phyloP scores from a whole-genome alignment of 106 monocot species.

The Agapanthus africanus region DNA sequence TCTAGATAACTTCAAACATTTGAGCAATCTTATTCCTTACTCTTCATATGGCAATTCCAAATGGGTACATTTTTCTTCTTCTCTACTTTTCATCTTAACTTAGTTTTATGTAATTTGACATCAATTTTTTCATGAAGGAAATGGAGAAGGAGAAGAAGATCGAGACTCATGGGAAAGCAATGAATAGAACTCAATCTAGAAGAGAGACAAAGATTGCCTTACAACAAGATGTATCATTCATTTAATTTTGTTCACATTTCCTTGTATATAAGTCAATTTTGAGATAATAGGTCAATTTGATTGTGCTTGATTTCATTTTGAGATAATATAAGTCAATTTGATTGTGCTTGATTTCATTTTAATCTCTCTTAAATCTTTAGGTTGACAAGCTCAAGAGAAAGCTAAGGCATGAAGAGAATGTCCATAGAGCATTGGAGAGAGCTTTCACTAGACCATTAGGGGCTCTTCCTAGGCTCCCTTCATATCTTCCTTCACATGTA shows the following conservation, averaged over 20 bases:
- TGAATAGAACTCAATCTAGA: slow-evolving; percentile 29
- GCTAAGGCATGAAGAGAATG: slow-evolving; percentile 81
- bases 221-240: slow-evolving; percentile 59
- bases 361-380: slow-evolving; percentile 24
- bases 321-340: background rate
- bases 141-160: slow-evolving; percentile 53
- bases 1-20: background rate
- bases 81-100: too few relatives aligned
- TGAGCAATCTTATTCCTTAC: background rate
- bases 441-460: slow-evolving; percentile 83
- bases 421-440: slow-evolving; percentile 82
- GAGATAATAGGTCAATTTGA: background rate
- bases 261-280: too few relatives aligned
- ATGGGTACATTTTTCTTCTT: too few relatives aligned
- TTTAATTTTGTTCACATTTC: background rate
- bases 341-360: background rate
- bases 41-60: slow-evolving; percentile 14
- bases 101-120: background rate
- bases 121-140: slow-evolving; percentile 10
- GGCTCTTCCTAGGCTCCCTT: slow-evolving; percentile 82
- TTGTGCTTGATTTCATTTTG: background rate
- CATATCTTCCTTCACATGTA: slow-evolving; percentile 78
- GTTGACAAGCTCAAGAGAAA: slow-evolving; percentile 88
- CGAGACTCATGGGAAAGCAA: slow-evolving; percentile 23
- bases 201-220: slow-evolving; percentile 80